Percentiles rank a stretch among this genome's conserved stretches.
These are phyloP conservation scores for Tritrichomonas foetus DNA, from an alignment of 208 protist genomes.

Conservation along the genomic window DNA sequence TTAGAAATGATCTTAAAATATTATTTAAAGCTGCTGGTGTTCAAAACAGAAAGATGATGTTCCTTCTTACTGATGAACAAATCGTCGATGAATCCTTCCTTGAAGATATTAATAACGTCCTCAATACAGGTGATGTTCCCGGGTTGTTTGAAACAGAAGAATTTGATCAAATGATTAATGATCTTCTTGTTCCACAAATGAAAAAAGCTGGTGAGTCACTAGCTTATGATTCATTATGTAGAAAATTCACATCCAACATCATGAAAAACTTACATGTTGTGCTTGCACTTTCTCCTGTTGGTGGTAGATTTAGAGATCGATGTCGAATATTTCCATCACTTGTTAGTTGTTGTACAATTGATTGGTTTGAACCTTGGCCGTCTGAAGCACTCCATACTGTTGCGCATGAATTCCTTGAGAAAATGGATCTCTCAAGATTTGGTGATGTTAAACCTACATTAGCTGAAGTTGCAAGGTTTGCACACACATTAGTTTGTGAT, in stretches of 20 bases:
- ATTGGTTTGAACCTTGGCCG: slow-evolving; percentile 94
- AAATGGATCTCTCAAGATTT: slow-evolving; percentile 56
- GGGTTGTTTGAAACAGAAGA: slow-evolving; percentile 63
- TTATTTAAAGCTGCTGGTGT: slow-evolving; percentile 77
- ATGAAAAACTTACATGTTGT: slow-evolving; percentile 84
- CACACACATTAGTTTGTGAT: not conserved
- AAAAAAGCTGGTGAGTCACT: slow-evolving; percentile 70
- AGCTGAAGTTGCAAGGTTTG: not conserved
- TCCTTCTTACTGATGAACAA: slow-evolving; percentile 87
- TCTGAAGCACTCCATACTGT: slow-evolving; percentile 77
- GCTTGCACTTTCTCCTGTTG: slow-evolving; percentile 88
- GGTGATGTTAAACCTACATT: not conserved
- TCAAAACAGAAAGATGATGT: slow-evolving; percentile 79
- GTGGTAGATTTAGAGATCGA: slow-evolving; percentile 77
- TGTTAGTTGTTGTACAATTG: slow-evolving; percentile 96
- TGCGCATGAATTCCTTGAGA: slow-evolving; percentile 51
- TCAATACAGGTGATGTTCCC: slow-evolving; percentile 81
- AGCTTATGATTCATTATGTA: slow-evolving; percentile 34
- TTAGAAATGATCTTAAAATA: slow-evolving; percentile 83
- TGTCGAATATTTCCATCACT: slow-evolving; percentile 88
- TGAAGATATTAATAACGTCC: slow-evolving; percentile 89
- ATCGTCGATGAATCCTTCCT: slow-evolving; percentile 84
- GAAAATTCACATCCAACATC: slow-evolving; percentile 48
- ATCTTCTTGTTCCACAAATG: slow-evolving; percentile 56
- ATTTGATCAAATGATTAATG: slow-evolving; percentile 51